phyloP scores from a whole-genome alignment of 192 early-diverging fungal species.

The Dispira parvispora region DNA sequence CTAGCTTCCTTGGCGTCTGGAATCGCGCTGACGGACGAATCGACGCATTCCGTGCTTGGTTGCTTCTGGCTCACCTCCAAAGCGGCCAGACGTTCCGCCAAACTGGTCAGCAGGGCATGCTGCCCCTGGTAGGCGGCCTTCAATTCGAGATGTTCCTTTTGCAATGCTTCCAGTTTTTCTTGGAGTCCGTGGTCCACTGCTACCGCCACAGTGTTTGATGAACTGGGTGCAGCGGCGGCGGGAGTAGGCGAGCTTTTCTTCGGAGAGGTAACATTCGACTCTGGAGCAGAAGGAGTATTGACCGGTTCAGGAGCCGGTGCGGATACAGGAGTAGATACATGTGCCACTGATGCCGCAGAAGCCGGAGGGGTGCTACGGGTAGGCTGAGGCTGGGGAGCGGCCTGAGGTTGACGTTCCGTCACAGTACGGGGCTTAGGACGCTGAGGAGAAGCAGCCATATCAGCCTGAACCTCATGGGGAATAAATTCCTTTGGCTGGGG shows the following conservation, averaged over 20 bases:
- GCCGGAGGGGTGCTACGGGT: background rate
- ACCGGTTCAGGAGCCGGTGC: conserved; percentile 7
- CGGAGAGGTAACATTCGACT: background rate
- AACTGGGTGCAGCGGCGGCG: conserved; percentile 8
- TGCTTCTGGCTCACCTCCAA: conserved; percentile 5
- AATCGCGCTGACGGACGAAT: background rate
- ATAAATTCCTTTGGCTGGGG: conserved; percentile 18
- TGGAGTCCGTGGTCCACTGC: background rate
- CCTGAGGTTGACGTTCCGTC: too few relatives aligned
- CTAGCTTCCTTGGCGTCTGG: background rate
- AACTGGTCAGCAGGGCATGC: background rate
- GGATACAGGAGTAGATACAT: conserved; percentile 7
- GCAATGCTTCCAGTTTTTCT: background rate
- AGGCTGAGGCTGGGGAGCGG: background rate
- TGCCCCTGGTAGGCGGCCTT: conserved; percentile 1
- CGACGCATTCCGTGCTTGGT: too few relatives aligned
- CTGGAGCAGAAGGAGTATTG: background rate
- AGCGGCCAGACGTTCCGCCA: conserved; percentile 1
- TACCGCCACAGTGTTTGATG: background rate
- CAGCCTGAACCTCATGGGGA: conserved; percentile 14
- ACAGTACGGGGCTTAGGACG: background rate
- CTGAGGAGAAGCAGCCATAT: conserved; percentile 1
- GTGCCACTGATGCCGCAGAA: background rate
- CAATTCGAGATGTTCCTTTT: background rate
- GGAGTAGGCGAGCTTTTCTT: background rate